Conservation (phyloP, 2,329 filamentous ascomycete species). For the Leptographium procerum region DNA sequence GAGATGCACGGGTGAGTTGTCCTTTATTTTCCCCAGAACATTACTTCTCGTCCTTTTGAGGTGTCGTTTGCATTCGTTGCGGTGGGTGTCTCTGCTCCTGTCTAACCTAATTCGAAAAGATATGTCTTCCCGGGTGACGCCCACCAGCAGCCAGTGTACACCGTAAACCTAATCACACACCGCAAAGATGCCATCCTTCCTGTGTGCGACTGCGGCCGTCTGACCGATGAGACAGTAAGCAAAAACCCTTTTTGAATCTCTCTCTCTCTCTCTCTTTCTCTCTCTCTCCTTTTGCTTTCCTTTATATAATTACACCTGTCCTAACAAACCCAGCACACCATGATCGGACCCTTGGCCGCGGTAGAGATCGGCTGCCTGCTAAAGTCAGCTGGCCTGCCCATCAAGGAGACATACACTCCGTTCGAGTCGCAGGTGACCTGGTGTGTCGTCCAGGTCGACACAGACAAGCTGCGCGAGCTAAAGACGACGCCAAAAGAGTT, state of each 20-base stretch:
- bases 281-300: no score
- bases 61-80: background rate
- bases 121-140: constrained; percentile 25
- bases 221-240: constrained; percentile 30
- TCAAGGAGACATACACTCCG: constrained; percentile 31
- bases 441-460: constrained; percentile 44
- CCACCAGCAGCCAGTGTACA: constrained; percentile 27
- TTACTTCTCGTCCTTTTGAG: background rate
- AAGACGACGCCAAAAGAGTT: constrained; percentile 33
- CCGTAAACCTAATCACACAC: constrained; percentile 34
- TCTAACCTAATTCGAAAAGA: background rate
- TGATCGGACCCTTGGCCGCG: constrained; percentile 22
- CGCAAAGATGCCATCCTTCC: constrained; percentile 35
- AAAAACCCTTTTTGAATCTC: no score
- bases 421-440: constrained; percentile 37
- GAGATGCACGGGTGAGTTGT: constrained; percentile 26
- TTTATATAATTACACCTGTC: no score
- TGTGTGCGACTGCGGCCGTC: constrained; percentile 31
- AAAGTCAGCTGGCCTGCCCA: constrained; percentile 26
- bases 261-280: no score
- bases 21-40: no score
- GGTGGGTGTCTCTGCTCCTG: background rate
- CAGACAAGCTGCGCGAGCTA: constrained; percentile 41
- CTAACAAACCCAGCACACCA: constrained; percentile 17
- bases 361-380: constrained; percentile 28